phyloP scores from a whole-genome alignment of 1,139 yeast species.

The Diutina mesorugosa region DNA sequence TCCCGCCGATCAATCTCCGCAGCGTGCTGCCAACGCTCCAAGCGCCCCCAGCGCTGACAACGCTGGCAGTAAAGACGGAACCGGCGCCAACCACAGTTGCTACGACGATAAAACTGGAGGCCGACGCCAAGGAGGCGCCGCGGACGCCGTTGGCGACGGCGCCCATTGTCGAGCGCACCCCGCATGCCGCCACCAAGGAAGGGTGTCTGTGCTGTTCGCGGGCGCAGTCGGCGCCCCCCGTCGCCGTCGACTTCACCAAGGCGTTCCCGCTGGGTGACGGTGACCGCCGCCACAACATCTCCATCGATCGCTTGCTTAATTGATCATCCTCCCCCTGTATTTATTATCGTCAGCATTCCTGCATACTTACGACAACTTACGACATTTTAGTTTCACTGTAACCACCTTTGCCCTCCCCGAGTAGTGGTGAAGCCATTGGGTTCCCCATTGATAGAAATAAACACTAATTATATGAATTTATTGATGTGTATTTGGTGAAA shows the following conservation, averaged over 20 bases:
- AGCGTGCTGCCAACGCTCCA: slow-evolving; percentile 2
- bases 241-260: slow-evolving; percentile 8
- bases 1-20: slow-evolving; percentile 2
- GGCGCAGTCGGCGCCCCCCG: slow-evolving; percentile 5
- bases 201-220: background rate
- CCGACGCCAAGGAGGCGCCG: background rate
- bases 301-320: background rate
- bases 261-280: slow-evolving; percentile 3
- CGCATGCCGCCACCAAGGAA: background rate
- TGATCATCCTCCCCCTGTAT: background rate
- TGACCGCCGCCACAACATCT: slow-evolving; percentile 3
- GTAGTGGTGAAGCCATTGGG: no score
- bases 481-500: no score
- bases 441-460: no score
- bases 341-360: background rate
- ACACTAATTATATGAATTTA: no score
- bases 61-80: background rate
- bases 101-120: background rate
- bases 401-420: no score
- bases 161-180: background rate
- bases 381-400: background rate
- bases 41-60: background rate
- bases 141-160: background rate
- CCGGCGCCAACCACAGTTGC: background rate
- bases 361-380: background rate